Evolutionary conservation across 257 asterid genomes (phyloP), one percentile per base, ranked within the genome.

Genomic region (Verbena officinalis): DNA sequence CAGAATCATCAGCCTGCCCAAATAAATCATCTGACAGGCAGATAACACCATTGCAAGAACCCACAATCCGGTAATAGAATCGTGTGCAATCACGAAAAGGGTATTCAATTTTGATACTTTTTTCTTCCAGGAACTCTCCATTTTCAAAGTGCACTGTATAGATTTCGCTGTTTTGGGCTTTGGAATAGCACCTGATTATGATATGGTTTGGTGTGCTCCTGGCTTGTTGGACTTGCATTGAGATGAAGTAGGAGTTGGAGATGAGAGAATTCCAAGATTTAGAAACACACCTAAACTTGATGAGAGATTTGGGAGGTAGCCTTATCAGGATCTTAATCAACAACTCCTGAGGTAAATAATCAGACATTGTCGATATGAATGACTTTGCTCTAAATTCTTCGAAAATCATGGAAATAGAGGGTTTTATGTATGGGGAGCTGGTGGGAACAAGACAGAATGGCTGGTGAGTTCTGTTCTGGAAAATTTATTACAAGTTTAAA

Each of bases 31-130:
- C 75, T 11, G 65, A 51, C 20, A 77, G 76, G 67, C 79, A 68
- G 38, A 81, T 20, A 27, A 81, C 36, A 13, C 83, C 81, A 9
- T 81, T 81, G 75, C 72, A 68, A 11, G 50, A 63, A 15, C 86
- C 83, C 4, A 77, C 75, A 9, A 81, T 60, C 20, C 77, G 56
- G 48, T 36, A 65, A 44, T 81, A 64, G 63, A 33, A 77, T 14
- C 42, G 55, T 10, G 73, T 15, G 14, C 11, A 8, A 38, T 39
- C 62, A 14, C 68, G 59, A 7, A 55, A 63, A 24, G 75, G 79
- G 59, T 74, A 62, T 30, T 74, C 75, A 10, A 68, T 63, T 36
- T 4, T 22, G 75, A 63, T 49, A 67, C 3, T 30, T 17, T 7
- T 14, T 24, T 45, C 1, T 27, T 11, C 24, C 21, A 20, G 8